Percentiles rank a stretch among this genome's conserved stretches.
Conservation (phyloP, 495 filamentous ascomycete species). For the Echria macrotheca region DNA sequence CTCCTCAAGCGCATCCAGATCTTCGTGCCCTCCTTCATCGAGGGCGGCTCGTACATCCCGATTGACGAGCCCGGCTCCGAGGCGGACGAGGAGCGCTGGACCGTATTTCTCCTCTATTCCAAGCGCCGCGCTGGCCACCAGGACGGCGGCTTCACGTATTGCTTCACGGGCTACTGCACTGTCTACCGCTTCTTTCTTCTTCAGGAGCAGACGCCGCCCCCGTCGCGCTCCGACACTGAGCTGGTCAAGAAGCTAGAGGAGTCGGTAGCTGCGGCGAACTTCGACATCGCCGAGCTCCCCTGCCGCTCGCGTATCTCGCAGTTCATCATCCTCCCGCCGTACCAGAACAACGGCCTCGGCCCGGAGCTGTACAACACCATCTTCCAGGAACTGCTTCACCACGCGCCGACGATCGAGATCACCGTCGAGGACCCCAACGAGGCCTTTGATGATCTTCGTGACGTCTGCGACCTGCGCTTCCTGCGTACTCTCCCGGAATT, state of each 20-base stretch:
- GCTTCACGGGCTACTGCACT: conserved; percentile 80
- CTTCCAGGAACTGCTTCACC: conserved; percentile 55
- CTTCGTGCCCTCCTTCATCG: conserved; percentile 81
- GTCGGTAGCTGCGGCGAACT: conserved; percentile 23
- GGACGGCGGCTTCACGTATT: conserved; percentile 52
- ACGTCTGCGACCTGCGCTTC: conserved; percentile 71
- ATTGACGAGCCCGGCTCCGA: conserved; percentile 63
- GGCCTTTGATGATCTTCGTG: conserved; percentile 84
- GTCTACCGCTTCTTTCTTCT: conserved; percentile 78
- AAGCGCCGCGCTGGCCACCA: conserved; percentile 46
- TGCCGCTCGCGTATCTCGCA: conserved; percentile 83
- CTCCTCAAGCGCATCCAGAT: conserved; percentile 76
- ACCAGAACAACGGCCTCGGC: conserved; percentile 74
- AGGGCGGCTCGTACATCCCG: conserved; percentile 71
- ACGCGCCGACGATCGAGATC: conserved; percentile 66
- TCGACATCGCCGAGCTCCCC: conserved; percentile 41
- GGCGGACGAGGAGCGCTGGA: conserved; percentile 61
- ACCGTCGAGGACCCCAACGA: conserved; percentile 97
- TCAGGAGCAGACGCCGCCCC: conserved; percentile 23
- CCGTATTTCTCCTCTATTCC: conserved; percentile 76
- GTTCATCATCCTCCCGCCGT: conserved; percentile 87
- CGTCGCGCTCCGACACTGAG: conserved; percentile 10
- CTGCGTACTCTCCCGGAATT: conserved; percentile 53
- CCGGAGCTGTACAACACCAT: conserved; percentile 75
- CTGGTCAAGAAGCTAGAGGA: conserved; percentile 12